A percentile compares a stretch with the other conserved stretches of the same genome.
Conservation (phyloP, 805 yeast species). For the Wickerhamomyces tratensis region DNA sequence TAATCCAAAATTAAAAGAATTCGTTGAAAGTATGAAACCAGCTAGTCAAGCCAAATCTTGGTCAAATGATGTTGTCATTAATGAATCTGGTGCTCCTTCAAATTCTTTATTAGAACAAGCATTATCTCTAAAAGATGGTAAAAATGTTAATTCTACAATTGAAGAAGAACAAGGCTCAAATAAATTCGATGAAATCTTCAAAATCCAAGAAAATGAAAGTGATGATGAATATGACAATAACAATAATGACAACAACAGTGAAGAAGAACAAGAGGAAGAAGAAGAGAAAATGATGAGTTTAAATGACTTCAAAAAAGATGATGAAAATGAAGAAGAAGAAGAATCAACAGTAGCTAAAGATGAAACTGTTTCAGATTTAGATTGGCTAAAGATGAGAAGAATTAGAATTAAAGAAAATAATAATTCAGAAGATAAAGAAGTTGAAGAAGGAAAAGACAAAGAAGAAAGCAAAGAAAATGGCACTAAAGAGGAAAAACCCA, state of each 20-base stretch:
- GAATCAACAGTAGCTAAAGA: constrained; percentile 29
- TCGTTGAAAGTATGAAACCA: constrained; percentile 76
- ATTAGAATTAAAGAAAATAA: constrained; percentile 53
- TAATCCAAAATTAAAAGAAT: constrained; percentile 69
- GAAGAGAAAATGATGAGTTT: constrained; percentile 43
- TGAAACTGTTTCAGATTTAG: constrained; percentile 60
- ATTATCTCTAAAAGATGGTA: constrained; percentile 24
- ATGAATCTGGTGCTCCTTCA: constrained; percentile 22
- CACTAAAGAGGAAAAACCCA: constrained; percentile 1
- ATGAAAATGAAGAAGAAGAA: constrained; percentile 16
- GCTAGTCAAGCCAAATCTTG: constrained; percentile 61
- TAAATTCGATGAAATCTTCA: constrained; percentile 15
- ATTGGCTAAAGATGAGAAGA: constrained; percentile 77
- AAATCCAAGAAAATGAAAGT: constrained; percentile 26
- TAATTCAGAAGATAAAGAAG: constrained; percentile 6
- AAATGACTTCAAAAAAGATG: constrained; percentile 18
- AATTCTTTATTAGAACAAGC: constrained; percentile 31
- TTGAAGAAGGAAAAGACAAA: constrained; percentile 3
- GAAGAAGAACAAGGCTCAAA: constrained; percentile 10
- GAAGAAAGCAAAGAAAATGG: constrained; percentile 3
- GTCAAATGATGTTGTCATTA: constrained; percentile 39
- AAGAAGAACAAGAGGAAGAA: constrained; percentile 21
- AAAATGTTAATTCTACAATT: neutral
- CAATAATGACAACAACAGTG: constrained; percentile 16
- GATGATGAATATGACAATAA: constrained; percentile 35